These are phyloP conservation scores for Zopfochytrium polystomum DNA, from an alignment of 371 early-diverging fungal genomes.

Conservation along the genomic window DNA sequence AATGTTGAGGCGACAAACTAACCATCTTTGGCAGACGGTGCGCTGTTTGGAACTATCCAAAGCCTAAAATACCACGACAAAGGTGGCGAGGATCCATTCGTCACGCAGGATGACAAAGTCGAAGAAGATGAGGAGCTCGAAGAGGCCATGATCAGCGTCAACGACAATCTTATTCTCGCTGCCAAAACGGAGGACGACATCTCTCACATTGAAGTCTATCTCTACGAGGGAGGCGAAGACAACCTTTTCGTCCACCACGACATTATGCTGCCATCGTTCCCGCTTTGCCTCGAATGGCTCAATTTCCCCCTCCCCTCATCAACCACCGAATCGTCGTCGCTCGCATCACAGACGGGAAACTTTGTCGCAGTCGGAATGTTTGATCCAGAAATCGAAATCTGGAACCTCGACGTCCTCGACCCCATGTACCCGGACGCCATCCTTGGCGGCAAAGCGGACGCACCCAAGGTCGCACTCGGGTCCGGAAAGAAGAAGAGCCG, in stretches of 20 bases:
- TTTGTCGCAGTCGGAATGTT: slow-evolving; percentile 93
- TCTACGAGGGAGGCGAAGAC: slow-evolving; percentile 74
- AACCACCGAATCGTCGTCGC: no score
- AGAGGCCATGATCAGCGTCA: slow-evolving; percentile 71
- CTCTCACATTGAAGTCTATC: slow-evolving; percentile 86
- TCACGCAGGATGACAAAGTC: slow-evolving; percentile 59
- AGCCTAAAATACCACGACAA: slow-evolving; percentile 74
- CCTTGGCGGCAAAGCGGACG: slow-evolving; percentile 61
- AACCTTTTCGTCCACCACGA: slow-evolving; percentile 97
- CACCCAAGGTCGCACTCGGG: slow-evolving; percentile 19
- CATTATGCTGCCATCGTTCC: slow-evolving; percentile 95
- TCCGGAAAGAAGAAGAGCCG: slow-evolving; percentile 47
- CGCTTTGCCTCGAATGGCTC: slow-evolving; percentile 91
- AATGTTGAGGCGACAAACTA: neutral
- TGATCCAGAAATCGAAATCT: slow-evolving; percentile 95
- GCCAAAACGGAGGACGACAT: slow-evolving; percentile 95
- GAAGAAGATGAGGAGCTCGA: slow-evolving; percentile 74
- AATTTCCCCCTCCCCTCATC: slow-evolving; percentile 71
- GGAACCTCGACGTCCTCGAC: slow-evolving; percentile 92
- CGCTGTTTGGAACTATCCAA: slow-evolving; percentile 43
- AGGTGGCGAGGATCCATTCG: slow-evolving; percentile 80
- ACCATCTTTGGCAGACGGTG: no score
- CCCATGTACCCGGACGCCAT: slow-evolving; percentile 85
- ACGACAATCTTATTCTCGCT: slow-evolving; percentile 84
- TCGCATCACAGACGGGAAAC: slow-evolving; percentile 64